phyloP scores from a whole-genome alignment of 140 eudicot species.

The Stevia rebaudiana region DNA sequence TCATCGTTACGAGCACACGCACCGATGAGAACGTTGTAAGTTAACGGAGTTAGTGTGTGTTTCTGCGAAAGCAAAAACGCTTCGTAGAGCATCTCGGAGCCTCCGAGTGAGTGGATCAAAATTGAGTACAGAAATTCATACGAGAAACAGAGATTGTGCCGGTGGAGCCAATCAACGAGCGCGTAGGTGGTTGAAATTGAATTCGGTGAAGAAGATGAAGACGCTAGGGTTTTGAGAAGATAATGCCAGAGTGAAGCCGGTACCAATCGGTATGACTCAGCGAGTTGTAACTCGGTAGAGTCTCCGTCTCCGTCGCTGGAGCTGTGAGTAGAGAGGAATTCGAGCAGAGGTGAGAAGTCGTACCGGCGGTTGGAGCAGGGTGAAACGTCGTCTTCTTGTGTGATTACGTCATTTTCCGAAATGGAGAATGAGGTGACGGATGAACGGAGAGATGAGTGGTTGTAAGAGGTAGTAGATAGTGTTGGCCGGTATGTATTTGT shows the following conservation, averaged over 20 bases:
- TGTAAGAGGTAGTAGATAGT: constrained; percentile 25
- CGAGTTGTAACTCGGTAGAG: constrained; percentile 62
- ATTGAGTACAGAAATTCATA: constrained; percentile 76
- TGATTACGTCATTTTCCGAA: constrained; percentile 24
- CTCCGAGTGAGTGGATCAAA: constrained; percentile 68
- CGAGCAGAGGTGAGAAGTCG: constrained; percentile 85
- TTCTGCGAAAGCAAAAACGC: constrained; percentile 76
- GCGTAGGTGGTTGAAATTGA: constrained; percentile 43
- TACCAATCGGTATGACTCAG: constrained; percentile 65
- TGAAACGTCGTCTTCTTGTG: constrained; percentile 39
- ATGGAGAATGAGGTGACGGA: constrained; percentile 30
- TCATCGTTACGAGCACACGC: constrained; percentile 92
- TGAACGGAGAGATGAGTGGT: constrained; percentile 29
- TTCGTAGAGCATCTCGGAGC: constrained; percentile 74
- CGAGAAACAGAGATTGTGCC: constrained; percentile 69
- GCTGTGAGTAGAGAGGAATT: constrained; percentile 46
- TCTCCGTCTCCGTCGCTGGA: constrained; percentile 30
- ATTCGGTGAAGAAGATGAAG: constrained; percentile 39
- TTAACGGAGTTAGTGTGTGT: constrained; percentile 68
- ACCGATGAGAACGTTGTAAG: constrained; percentile 75
- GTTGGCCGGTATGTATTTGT: constrained; percentile 9
- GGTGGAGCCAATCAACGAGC: constrained; percentile 71
- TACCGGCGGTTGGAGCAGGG: constrained; percentile 36
- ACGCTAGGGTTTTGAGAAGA: constrained; percentile 57
- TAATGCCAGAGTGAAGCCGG: constrained; percentile 88